These are phyloP conservation scores for Colletotrichum agaves DNA, from an alignment of 2,329 filamentous ascomycete genomes.

Conservation along the genomic window DNA sequence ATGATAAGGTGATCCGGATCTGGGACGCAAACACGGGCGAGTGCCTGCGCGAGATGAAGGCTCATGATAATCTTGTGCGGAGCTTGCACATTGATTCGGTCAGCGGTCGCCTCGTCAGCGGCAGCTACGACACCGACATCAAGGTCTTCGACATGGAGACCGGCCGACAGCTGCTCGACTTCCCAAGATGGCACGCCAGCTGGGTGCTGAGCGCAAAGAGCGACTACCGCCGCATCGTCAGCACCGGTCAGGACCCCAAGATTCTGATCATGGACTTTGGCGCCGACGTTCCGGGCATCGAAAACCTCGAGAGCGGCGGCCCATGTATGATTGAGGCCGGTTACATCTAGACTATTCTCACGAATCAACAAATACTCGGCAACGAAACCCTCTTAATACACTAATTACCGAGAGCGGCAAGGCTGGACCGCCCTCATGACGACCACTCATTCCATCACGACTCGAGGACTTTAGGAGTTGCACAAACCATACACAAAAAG, in stretches of 20 bases:
- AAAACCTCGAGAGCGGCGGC: constrained; percentile 63
- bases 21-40: constrained; percentile 94
- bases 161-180: constrained; percentile 81
- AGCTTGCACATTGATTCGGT: constrained; percentile 90
- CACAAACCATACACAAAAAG: constrained; percentile 24
- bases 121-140: constrained; percentile 94
- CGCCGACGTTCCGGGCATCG: constrained; percentile 66
- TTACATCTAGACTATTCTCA: constrained; percentile 44
- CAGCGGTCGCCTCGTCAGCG: constrained; percentile 87
- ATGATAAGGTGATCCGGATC: constrained; percentile 94
- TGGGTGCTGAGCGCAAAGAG: constrained; percentile 98
- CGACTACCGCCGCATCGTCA: constrained; percentile 93
- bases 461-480: background rate
- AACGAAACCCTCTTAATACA: constrained; percentile 27
- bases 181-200: constrained; percentile 94
- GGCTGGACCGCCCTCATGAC: constrained; percentile 35
- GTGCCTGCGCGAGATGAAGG: constrained; percentile 81
- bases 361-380: constrained; percentile 4
- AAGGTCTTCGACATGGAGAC: constrained; percentile 92
- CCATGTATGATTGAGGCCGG: constrained; percentile 42
- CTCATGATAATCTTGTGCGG: constrained; percentile 87
- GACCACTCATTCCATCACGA: constrained; percentile 21
- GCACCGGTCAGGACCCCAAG: constrained; percentile 92
- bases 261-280: constrained; percentile 96
- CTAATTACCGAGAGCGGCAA: constrained; percentile 34